Conservation (phyloP, 129 eudicot genomes). For the Lactuca sativa region DNA sequence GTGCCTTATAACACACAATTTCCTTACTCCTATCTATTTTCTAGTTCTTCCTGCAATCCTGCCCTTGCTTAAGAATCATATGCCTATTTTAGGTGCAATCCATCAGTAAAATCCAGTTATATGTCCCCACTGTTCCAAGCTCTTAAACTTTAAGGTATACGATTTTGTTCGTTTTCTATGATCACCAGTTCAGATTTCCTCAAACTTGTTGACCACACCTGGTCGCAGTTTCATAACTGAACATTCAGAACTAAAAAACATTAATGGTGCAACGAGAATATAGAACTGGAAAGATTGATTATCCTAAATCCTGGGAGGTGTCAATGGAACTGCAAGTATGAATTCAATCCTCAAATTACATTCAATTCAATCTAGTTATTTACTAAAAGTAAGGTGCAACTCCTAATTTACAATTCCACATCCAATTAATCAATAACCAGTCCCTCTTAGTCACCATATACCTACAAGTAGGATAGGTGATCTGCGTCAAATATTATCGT, state of each 20-base stretch:
- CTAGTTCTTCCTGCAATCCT: too few relatives aligned
- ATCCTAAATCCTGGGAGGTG: not conserved
- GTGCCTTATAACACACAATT: too few relatives aligned
- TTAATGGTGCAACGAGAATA: not conserved
- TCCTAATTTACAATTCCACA: conserved; percentile 11
- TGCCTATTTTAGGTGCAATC: conserved; percentile 6
- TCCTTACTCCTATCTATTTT: too few relatives aligned
- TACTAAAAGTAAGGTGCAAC: not conserved
- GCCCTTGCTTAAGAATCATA: not conserved
- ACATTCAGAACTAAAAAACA: not conserved
- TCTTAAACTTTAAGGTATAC: not conserved
- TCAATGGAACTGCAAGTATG: not conserved
- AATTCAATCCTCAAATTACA: not conserved
- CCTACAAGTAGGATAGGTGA: not conserved
- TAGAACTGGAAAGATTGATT: conserved; percentile 1
- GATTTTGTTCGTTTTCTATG: not conserved
- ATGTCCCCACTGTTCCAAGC: not conserved
- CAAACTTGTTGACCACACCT: not conserved
- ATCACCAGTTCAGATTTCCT: not conserved
- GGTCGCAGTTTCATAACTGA: not conserved
- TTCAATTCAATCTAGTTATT: conserved; percentile 7
- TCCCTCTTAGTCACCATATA: not conserved
- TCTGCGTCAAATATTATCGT: not conserved
- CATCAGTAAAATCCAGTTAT: not conserved
- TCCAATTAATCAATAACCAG: conserved; percentile 3